Evolutionary conservation across 768 basidiomycete genomes (phyloP), one percentile per base, ranked within the genome.

Genomic region (Boletus patriciae): DNA sequence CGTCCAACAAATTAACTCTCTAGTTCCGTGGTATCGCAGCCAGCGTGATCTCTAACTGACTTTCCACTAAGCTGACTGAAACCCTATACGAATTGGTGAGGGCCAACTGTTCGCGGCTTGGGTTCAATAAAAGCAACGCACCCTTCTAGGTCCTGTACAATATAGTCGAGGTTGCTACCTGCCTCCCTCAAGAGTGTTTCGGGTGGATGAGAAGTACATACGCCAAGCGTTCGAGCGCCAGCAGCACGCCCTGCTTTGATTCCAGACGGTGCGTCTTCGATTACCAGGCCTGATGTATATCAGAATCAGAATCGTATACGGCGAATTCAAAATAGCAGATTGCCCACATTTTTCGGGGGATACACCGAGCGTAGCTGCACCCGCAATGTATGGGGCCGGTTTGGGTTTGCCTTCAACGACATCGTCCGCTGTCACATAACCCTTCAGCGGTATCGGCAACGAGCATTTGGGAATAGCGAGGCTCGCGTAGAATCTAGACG

Each of bases 241-340:
- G 92, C 88, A 8, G 88, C 85, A 46, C 80, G 81, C 21, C 92
- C 92, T 16, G 90, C 80, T 57, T 76, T 77, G 60, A 94, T 73
- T 3, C 94, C 94, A 15, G 90, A 87, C 5, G 92, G 88, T 2
- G 94, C 93, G 65, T 97, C 94, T 65, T 95, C 93, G 4, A 97
- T 79, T 9, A 96, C 94, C 56, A 96, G 77, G 65, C 89, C 90
- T 92, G 46, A n/a, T 36, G 15, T 31, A 46, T 23, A 46, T 46
- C 23, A 38, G 40, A 25, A 42, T 57, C 34, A 55, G 27, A 38
- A 37, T 23, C 13, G 11, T 43, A 11, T 16, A 16, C 12, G 6
- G 34, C 21, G 15, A 36, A 49, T 42, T 13, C 12, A 36, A 34
- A 23, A 23, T 31, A 19, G 12, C 18, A 16, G 25, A 38, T 25